Evolutionary conservation across 2,329 filamentous ascomycete species (phyloP).

Genomic region (Fusarium albidum): DNA sequence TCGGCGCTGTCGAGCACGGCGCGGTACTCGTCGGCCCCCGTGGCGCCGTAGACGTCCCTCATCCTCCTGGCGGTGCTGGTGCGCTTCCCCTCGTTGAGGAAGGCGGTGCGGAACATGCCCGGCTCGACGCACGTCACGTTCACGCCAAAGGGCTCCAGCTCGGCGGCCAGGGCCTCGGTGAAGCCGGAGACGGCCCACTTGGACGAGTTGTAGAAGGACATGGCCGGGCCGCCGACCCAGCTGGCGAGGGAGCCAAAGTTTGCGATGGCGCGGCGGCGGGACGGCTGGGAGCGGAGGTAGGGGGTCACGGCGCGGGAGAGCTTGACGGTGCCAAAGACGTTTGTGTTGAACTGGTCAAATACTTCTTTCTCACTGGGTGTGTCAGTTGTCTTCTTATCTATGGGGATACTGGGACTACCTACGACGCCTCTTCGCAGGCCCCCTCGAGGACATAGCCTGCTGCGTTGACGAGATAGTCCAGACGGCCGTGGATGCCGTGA

Average conservation of each 20-base stretch:
- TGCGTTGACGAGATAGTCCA: constrained; percentile 22
- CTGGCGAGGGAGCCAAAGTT: constrained; percentile 53
- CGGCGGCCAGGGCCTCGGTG: constrained; percentile 49
- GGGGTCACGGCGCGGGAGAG: constrained; percentile 54
- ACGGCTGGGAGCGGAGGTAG: constrained; percentile 49
- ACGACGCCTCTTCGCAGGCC: constrained; percentile 26
- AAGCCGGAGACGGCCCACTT: constrained; percentile 55
- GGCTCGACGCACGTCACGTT: constrained; percentile 37
- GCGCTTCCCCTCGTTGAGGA: constrained; percentile 26
- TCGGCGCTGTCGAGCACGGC: constrained; percentile 7
- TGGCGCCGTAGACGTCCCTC: constrained; percentile 12
- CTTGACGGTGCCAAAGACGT: constrained; percentile 57
- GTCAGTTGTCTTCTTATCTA: neutral
- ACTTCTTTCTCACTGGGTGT: constrained; percentile 40
- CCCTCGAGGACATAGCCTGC: constrained; percentile 30
- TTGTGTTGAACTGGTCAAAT: constrained; percentile 52
- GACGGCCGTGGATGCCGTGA: constrained; percentile 9
- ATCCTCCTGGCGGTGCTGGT: constrained; percentile 13
- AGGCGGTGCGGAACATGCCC: constrained; percentile 27
- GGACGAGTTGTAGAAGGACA: constrained; percentile 38
- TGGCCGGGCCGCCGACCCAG: constrained; percentile 41
- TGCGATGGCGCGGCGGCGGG: constrained; percentile 45
- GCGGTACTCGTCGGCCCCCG: constrained; percentile 8
- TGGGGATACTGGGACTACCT: neutral
- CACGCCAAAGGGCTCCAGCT: constrained; percentile 53